These are phyloP conservation scores for Fusarium azukiicola DNA, from an alignment of 2,329 filamentous ascomycete species.

Conservation along the genomic window DNA sequence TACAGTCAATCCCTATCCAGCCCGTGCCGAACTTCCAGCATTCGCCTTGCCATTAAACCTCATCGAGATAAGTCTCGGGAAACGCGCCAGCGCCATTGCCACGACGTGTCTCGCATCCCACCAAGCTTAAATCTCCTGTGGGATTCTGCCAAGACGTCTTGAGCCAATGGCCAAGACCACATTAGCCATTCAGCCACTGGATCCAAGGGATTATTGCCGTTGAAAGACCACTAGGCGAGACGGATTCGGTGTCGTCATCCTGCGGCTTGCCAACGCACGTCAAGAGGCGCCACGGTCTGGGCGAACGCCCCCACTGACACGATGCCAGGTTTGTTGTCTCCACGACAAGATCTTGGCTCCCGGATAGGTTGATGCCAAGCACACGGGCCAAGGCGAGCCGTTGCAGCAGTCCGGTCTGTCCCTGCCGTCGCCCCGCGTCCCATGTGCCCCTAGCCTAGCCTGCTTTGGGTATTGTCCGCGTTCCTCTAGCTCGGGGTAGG, in stretches of 20 bases:
- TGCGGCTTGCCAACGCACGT: conserved; percentile 25
- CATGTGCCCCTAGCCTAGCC: conserved; percentile 21
- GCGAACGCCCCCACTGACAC: conserved; percentile 25
- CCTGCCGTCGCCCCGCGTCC: conserved; percentile 15
- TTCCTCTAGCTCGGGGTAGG: not conserved
- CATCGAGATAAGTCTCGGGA: conserved; percentile 11
- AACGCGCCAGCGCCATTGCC: conserved; percentile 1
- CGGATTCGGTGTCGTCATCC: conserved; percentile 23
- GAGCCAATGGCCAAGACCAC: conserved; percentile 4
- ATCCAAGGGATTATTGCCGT: not conserved
- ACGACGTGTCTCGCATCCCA: conserved; percentile 2
- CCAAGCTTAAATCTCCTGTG: not conserved
- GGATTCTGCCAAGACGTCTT: not conserved
- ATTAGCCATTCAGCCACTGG: not conserved
- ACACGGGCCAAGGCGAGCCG: not conserved
- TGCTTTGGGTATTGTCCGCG: not conserved
- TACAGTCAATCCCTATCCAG: not conserved
- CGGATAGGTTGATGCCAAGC: conserved; percentile 16
- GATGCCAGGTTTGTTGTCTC: not conserved
- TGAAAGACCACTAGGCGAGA: conserved; percentile 14
- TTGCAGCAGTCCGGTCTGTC: not conserved
- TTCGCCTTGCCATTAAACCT: not conserved
- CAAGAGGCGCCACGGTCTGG: not conserved
- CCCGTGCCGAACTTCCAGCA: conserved; percentile 1
- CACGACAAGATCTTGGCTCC: conserved; percentile 18